Conservation (phyloP, 2,329 filamentous ascomycete genomes). For the Ascochyta clinopodiicola region DNA sequence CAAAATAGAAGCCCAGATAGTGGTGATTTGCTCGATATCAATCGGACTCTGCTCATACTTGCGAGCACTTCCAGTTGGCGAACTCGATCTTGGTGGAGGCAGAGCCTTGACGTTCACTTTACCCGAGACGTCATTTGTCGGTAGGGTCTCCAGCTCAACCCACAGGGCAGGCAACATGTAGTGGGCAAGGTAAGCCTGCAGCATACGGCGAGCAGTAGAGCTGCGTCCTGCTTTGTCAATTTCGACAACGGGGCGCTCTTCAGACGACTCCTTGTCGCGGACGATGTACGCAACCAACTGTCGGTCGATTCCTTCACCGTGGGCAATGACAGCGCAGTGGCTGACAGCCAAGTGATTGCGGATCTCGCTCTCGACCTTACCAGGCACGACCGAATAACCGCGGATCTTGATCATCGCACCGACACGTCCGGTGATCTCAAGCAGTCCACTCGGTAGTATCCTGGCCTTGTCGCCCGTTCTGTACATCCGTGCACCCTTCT, state of each 20-base stretch:
- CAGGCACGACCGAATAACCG: slow-evolving; percentile 78
- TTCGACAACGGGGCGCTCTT: slow-evolving; percentile 66
- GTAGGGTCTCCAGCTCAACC: slow-evolving; percentile 74
- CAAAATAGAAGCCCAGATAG: slow-evolving; percentile 74
- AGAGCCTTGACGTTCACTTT: slow-evolving; percentile 77
- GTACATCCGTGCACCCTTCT: slow-evolving; percentile 72
- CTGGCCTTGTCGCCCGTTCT: slow-evolving; percentile 75
- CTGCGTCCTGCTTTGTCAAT: slow-evolving; percentile 76
- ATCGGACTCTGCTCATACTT: slow-evolving; percentile 68
- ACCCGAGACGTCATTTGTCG: slow-evolving; percentile 79
- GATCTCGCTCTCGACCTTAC: slow-evolving; percentile 77
- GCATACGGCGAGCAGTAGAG: slow-evolving; percentile 68
- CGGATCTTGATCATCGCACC: slow-evolving; percentile 83
- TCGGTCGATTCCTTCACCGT: slow-evolving; percentile 76
- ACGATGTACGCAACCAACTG: slow-evolving; percentile 81
- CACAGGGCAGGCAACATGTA: slow-evolving; percentile 85
- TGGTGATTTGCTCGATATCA: slow-evolving; percentile 69
- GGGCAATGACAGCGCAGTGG: slow-evolving; percentile 74
- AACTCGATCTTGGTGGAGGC: slow-evolving; percentile 64
- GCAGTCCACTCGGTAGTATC: slow-evolving; percentile 68
- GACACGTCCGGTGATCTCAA: slow-evolving; percentile 78
- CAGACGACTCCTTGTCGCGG: slow-evolving; percentile 65
- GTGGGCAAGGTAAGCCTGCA: slow-evolving; percentile 73
- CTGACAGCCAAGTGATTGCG: slow-evolving; percentile 72
- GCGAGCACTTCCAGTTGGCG: slow-evolving; percentile 53